phyloP scores from a whole-genome alignment of 1,139 yeast genomes.

The Candida frijolesensis region DNA sequence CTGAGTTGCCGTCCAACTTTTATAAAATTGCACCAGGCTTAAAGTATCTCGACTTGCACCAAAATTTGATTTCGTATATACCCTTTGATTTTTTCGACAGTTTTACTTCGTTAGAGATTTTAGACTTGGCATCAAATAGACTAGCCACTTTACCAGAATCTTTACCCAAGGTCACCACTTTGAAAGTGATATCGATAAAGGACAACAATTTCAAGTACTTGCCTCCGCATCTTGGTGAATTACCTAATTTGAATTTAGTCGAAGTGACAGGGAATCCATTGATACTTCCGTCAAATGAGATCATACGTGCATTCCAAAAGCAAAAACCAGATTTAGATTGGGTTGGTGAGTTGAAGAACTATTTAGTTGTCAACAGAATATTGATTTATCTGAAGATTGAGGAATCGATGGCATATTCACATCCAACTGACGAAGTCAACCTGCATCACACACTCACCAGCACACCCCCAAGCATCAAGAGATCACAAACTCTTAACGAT shows the following conservation, averaged over 20 bases:
- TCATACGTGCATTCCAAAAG: constrained; percentile 35
- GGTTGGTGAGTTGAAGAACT: constrained; percentile 52
- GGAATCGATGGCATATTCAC: constrained; percentile 17
- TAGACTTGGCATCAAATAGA: constrained; percentile 67
- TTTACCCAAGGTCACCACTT: constrained; percentile 40
- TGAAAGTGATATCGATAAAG: constrained; percentile 64
- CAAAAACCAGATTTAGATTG: constrained; percentile 53
- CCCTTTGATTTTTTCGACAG: constrained; percentile 39
- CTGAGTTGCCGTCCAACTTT: constrained; percentile 52
- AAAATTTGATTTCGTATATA: constrained; percentile 55
- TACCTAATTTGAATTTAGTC: constrained; percentile 58
- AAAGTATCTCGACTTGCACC: constrained; percentile 67
- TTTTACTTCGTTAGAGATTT: constrained; percentile 55
- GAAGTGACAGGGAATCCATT: constrained; percentile 75
- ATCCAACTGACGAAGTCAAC: constrained; percentile 5
- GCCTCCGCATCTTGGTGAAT: constrained; percentile 56
- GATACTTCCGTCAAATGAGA: constrained; percentile 48
- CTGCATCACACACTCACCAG: constrained; percentile 10
- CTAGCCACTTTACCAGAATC: constrained; percentile 44
- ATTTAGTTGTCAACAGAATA: constrained; percentile 34
- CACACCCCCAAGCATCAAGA: constrained; percentile 26
- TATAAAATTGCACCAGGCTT: constrained; percentile 44
- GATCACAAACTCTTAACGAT: constrained; percentile 50
- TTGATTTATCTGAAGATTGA: constrained; percentile 25
- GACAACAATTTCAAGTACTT: constrained; percentile 61